Conservation (phyloP, 2,329 filamentous ascomycete species). For the Aspergillus eucalypticola region DNA sequence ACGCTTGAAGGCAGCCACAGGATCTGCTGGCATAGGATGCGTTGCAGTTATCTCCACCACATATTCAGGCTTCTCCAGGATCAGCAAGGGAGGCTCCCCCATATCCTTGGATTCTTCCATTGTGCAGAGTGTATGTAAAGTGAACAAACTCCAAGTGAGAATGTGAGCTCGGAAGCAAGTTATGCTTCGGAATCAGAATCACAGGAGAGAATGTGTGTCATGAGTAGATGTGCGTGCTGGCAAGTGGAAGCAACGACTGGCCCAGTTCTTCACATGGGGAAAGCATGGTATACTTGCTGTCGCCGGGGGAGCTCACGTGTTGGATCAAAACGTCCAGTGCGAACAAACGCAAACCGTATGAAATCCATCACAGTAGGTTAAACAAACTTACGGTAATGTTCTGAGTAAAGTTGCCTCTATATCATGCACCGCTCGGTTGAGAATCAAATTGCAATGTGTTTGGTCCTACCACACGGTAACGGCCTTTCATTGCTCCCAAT, state of each 20-base stretch:
- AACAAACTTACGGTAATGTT: background rate
- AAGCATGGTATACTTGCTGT: background rate
- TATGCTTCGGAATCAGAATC: background rate
- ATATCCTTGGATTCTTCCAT: slow-evolving; percentile 21
- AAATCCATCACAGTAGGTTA: background rate
- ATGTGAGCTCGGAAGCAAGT: too few species aligned
- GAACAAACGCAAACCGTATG: background rate
- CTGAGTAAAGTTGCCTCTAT: background rate
- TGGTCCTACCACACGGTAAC: background rate
- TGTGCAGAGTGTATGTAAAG: background rate
- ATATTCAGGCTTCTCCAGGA: slow-evolving; percentile 2
- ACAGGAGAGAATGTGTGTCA: background rate
- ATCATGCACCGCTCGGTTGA: background rate
- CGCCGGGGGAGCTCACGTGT: background rate
- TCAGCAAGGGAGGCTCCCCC: slow-evolving; percentile 5
- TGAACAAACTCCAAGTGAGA: background rate
- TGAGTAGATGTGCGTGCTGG: too few species aligned
- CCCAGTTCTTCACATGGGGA: background rate
- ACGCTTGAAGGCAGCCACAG: slow-evolving; percentile 32
- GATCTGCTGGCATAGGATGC: slow-evolving; percentile 8
- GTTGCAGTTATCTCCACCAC: slow-evolving; percentile 8
- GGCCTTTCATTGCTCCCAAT: background rate
- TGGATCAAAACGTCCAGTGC: background rate
- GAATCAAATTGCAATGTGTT: background rate
- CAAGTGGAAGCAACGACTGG: slow-evolving; percentile 2